A percentile compares a stretch with the other conserved stretches of the same genome.
Conservation (phyloP, 106 monocot genomes). For the Acorus calamus region DNA sequence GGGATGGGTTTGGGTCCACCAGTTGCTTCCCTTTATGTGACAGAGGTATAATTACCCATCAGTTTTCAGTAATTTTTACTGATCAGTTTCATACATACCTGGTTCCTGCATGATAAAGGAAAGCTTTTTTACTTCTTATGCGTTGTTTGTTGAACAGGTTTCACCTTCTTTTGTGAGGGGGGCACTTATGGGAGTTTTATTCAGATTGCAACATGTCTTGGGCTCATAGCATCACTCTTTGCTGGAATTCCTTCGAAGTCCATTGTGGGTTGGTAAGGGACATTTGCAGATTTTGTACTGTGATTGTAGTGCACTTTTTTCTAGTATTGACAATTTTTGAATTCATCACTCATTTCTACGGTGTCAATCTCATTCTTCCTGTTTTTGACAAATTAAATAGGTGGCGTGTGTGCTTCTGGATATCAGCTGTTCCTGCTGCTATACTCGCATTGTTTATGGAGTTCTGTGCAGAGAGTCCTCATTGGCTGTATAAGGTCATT, state of each 20-base stretch:
- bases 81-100: conserved; percentile 1
- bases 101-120: not conserved
- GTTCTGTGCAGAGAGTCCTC: conserved; percentile 95
- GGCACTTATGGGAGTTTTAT: conserved; percentile 97
- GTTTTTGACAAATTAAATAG: conserved; percentile 19
- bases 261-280: conserved; percentile 51
- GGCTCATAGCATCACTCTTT: conserved; percentile 63
- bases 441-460: conserved; percentile 74
- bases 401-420: conserved; percentile 98
- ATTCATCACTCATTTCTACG: not conserved
- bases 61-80: not conserved
- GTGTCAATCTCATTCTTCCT: not conserved
- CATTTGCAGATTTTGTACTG: not conserved
- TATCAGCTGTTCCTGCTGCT: conserved; percentile 60
- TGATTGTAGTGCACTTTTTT: conserved; percentile 1
- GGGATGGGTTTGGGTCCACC: conserved; percentile 94
- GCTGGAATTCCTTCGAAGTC: conserved; percentile 78
- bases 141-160: conserved; percentile 36
- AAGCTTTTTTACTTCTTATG: not conserved
- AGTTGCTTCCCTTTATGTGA: conserved; percentile 81
- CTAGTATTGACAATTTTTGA: not conserved
- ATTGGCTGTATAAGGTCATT: conserved; percentile 90
- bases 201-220: conserved; percentile 98
- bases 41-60: conserved; percentile 49
- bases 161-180: conserved; percentile 85